Evolutionary conservation across 2,329 filamentous ascomycete genomes (phyloP), one percentile per base, ranked within the genome.

Genomic region (Mariannaea sp.): DNA sequence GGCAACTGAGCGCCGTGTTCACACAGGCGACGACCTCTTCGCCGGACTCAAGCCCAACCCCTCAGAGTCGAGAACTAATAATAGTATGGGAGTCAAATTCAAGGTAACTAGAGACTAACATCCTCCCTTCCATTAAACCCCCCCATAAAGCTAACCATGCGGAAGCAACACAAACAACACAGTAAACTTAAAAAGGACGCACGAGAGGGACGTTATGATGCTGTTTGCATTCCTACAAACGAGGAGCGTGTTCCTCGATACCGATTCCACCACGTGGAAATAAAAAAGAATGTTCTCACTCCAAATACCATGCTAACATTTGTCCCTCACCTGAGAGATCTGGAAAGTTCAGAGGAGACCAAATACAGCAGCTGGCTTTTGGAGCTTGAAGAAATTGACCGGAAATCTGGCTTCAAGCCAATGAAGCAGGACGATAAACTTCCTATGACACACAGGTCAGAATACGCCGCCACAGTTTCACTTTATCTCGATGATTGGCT

Each of bases 241-340:
- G 76, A 74, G 57, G 73, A 78, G 16, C 73, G 76, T n/a, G 81
- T 83, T 7, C 82, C 82, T n/a, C 71, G 71, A 20, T 85, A 85
- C 62, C 73, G 78, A 24, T 84, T 83, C 58, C 82, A 85, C 59
- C 80, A 84, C 53, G 79, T 84, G 30, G 79, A 83, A 62, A 82
- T 85, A 45, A 75, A 73, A 64, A 83, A 80, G 64, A 85, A 84
- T 50, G 78, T 85, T 29, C 72, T 84, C 24, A 82, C 82, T 0
- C 80, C 81, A 3, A 83, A 84, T 62, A 83, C 81, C 1, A 81
- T 82, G 73, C 73, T 84, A 47, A 83, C 79, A 26, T 85, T 83
- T 64, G 80, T 84, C 12, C 82, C 82, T 12, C 81, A 84, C 65
- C 68, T 85, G 44, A 76, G 80, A 47, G 82, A 85, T 56, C 70